Evolutionary conservation across 495 filamentous ascomycete species (phyloP), one percentile per base, ranked within the genome.

Genomic region (Clavariopsis aquatica): DNA sequence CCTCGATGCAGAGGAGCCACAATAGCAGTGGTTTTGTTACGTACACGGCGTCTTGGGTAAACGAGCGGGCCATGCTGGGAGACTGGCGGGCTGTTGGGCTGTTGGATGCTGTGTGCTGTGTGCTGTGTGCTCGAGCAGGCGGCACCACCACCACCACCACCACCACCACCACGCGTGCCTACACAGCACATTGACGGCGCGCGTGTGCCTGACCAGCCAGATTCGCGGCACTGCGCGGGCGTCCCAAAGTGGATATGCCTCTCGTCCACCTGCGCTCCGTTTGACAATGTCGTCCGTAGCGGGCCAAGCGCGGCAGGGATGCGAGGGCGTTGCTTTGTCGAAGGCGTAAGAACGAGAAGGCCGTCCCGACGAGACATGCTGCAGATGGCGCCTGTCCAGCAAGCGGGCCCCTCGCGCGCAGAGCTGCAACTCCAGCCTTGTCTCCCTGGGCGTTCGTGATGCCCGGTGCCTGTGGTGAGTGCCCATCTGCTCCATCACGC

Each of bases 231-330:
- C 58, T 38, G 36, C 49, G 58, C 58, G 22, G 22, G 38, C 58
- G n/a, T 63, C 22, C 60, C 34, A 22, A 38, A 56, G 36, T 60
- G 57, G 64, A 60, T n/a, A n/a, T 26, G 51, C 49, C 38, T 61
- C 56, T 55, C 51, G 56, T 61, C 36, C 57, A 60, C 29, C 34
- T 26, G 36, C n/a, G 47, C 46, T 49, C 27, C 13, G 56, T 53
- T 65, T 54, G 36, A 56, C 62, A 24, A 52, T 53, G 49, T 65
- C 41, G 57, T 61, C 64, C 56, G 64, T 51, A 65, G 56, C 57
- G 64, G 57, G 64, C 64, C 64, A 66, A 66, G 64, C 56, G 27
- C 19, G 64, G 54, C 64, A 66, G 64, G 64, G 64, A 49, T 28
- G 23, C 3, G 43, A 20, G 26, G 31, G 24, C 12, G 46, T 24